phyloP scores from a whole-genome alignment of 108 stramenopile genomes.

The Pinguiococcus pyrenoidosus region DNA sequence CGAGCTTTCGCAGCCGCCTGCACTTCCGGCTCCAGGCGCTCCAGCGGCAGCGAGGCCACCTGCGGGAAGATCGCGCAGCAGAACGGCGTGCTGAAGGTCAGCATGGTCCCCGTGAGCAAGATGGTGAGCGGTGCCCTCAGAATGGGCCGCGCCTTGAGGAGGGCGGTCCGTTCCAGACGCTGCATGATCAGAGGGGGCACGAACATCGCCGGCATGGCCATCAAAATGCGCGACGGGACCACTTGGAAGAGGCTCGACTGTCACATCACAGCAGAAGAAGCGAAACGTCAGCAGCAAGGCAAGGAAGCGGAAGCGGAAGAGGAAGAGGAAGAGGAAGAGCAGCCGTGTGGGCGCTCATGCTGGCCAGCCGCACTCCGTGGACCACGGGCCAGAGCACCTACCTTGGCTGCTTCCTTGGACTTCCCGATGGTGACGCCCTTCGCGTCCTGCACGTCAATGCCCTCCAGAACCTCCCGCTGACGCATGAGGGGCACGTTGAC shows the following conservation, averaged over 20 bases:
- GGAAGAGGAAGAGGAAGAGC: background rate
- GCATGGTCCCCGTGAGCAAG: conserved; percentile 1
- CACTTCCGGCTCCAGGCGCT: conserved; percentile 10
- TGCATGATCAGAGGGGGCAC: conserved; percentile 35
- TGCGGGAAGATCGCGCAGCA: conserved; percentile 30
- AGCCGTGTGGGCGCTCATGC: background rate
- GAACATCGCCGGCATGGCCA: conserved; percentile 38
- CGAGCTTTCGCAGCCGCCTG: conserved; percentile 9
- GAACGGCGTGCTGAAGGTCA: conserved; percentile 12
- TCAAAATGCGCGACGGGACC: conserved; percentile 29
- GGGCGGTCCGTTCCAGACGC: conserved; percentile 9
- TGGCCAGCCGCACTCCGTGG: no score
- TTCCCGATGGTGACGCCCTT: conserved; percentile 25
- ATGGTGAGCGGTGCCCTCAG: conserved; percentile 19
- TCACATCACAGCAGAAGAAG: background rate
- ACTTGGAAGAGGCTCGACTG: conserved; percentile 22
- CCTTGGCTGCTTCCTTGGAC: conserved; percentile 27
- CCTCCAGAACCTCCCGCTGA: conserved; percentile 32
- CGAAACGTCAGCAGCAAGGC: background rate
- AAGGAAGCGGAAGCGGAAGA: background rate
- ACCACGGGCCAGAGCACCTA: no score
- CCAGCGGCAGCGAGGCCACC: background rate
- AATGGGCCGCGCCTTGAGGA: conserved; percentile 8
- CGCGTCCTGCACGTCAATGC: conserved; percentile 26
- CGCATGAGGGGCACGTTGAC: conserved; percentile 40